These are phyloP conservation scores for Diplodia mutila DNA, from an alignment of 2,329 filamentous ascomycete genomes.

Conservation along the genomic window DNA sequence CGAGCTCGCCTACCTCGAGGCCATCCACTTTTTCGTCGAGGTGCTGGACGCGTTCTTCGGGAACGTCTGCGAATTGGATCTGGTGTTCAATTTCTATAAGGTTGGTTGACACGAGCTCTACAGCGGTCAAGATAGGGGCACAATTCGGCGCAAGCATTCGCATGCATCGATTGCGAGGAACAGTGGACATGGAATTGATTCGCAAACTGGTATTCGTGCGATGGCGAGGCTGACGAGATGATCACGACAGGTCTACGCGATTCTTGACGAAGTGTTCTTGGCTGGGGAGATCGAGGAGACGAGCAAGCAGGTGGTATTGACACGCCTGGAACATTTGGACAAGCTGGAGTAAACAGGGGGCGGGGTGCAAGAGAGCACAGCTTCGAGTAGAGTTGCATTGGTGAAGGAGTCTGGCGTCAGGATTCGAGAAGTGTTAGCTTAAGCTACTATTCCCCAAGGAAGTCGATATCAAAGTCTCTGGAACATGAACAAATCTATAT, in stretches of 20 bases:
- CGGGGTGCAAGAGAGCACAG: not conserved
- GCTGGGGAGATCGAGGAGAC: constrained; percentile 99
- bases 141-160: not conserved
- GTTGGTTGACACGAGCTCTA: constrained; percentile 43
- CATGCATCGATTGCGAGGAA: not conserved
- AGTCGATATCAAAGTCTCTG: not conserved
- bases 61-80: constrained; percentile 96
- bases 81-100: constrained; percentile 76
- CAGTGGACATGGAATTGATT: not conserved
- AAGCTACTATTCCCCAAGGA: not conserved
- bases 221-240: constrained; percentile 27
- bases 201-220: not conserved
- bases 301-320: constrained; percentile 96
- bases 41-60: constrained; percentile 98
- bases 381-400: constrained; percentile 10
- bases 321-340: constrained; percentile 90
- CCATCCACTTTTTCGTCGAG: constrained; percentile 99
- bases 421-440: not conserved
- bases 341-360: constrained; percentile 73
- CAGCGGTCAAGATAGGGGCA: not conserved
- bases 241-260: constrained; percentile 78
- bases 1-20: constrained; percentile 93
- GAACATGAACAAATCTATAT: constrained; percentile 1
- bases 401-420: constrained; percentile 12
- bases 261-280: constrained; percentile 96